Conservation (phyloP, 192 early-diverging fungal species). For the Coemansia sp. region DNA sequence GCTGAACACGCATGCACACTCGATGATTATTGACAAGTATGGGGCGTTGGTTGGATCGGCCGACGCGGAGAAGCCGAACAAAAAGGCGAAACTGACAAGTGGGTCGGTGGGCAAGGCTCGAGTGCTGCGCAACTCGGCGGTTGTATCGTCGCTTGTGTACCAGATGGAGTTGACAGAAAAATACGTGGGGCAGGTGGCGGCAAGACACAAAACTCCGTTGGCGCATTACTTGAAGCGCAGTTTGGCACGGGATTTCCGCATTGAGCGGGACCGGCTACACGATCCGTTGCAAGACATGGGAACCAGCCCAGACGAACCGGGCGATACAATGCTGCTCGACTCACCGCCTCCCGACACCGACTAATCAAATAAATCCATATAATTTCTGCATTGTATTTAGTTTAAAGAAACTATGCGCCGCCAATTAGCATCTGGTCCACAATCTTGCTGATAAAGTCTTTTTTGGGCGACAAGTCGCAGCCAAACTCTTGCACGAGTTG, state of each 20-base stretch:
- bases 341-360: too few species aligned
- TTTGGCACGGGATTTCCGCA: slow-evolving; percentile 77
- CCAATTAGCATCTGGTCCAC: slow-evolving; percentile 53
- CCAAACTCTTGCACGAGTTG: slow-evolving; percentile 65
- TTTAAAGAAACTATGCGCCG: not conserved
- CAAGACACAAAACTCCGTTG: slow-evolving; percentile 70
- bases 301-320: too few species aligned
- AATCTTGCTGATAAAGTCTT: slow-evolving; percentile 70
- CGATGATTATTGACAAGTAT: slow-evolving; percentile 28
- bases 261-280: slow-evolving; percentile 22
- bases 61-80: not conserved
- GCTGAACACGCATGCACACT: slow-evolving; percentile 30
- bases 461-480: slow-evolving; percentile 60
- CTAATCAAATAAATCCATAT: too few species aligned
- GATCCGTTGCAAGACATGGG: too few species aligned
- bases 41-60: slow-evolving; percentile 4
- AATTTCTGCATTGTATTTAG: not conserved
- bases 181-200: slow-evolving; percentile 66
- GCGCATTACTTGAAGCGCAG: slow-evolving; percentile 76
- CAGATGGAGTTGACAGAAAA: slow-evolving; percentile 77
- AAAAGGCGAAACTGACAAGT: not conserved
- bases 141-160: slow-evolving; percentile 73
- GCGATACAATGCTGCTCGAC: too few species aligned
- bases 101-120: slow-evolving; percentile 15
- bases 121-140: slow-evolving; percentile 67